A percentile compares a stretch with the other conserved stretches of the same genome.
phyloP scores from a whole-genome alignment of 2,329 filamentous ascomycete species.

The Cryphonectria radicalis region DNA sequence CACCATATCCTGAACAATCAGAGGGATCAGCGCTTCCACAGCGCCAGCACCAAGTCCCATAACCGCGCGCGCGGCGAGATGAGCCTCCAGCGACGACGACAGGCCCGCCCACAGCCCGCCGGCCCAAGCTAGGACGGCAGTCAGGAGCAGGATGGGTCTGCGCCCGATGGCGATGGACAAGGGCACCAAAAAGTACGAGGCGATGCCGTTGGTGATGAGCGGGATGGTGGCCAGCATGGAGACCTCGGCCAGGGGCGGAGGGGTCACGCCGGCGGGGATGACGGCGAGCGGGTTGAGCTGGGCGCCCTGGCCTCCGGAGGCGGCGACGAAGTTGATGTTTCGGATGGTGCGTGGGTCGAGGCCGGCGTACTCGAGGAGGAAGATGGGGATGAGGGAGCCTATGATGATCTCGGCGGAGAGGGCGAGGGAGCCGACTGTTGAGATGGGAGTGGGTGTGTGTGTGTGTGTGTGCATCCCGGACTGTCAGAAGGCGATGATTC shows the following conservation, averaged over 20 bases:
- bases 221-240: conserved; percentile 41
- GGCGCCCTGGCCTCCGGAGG: conserved; percentile 32
- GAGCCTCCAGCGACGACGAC: conserved; percentile 37
- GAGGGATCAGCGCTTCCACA: conserved; percentile 42
- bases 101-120: conserved; percentile 44
- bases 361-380: conserved; percentile 42
- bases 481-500: neutral
- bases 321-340: conserved; percentile 34
- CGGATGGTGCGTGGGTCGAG: conserved; percentile 39
- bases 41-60: conserved; percentile 43
- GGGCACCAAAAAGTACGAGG: conserved; percentile 44
- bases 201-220: conserved; percentile 41
- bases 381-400: conserved; percentile 40
- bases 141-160: conserved; percentile 42
- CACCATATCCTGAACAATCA: conserved; percentile 45
- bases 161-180: conserved; percentile 44
- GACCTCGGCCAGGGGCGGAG: conserved; percentile 37
- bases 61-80: conserved; percentile 41
- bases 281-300: conserved; percentile 37
- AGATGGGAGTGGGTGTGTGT: too few species aligned
- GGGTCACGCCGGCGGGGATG: conserved; percentile 37
- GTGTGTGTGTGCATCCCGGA: neutral
- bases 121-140: conserved; percentile 39
- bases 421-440: conserved; percentile 37
- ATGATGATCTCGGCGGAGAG: conserved; percentile 39